Base-by-base conservation (phyloP, 2,329 filamentous ascomycete genomes). In the Penicillium oxalicum region DNA sequence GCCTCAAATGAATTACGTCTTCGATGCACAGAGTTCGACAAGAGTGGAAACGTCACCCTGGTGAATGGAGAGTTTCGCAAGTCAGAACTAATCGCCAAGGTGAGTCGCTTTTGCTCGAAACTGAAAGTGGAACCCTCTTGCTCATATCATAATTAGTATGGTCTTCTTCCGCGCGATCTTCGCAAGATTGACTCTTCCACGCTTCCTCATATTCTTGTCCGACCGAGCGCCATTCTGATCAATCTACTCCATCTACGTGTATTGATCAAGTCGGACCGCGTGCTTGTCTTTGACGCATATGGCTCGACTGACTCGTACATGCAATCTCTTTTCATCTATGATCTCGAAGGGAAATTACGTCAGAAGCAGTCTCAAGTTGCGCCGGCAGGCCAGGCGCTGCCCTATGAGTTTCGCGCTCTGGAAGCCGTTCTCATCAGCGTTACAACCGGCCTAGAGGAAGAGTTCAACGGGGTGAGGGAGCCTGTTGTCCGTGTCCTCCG, bases 61-160 rank as follows among this genome's bases (percentile, higher is more conserved):
- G 87, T 95, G 18, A 94, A 94, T 65, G 89, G 90, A 50, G 93
- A 97, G 69, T 97, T 96, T 71, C 94, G 93, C 73, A 98, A 98
- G 77, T 93, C 84, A 62, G 93, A 98, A 73, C 77, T 98, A 40
- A 97, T 96, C 68, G 90, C 91, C 45, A 96, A 93, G 78, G 88
- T 91, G 70, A 45, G 69, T 63, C 7, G 2, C 38, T 88, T 88
- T 45, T 88, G 90, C 51, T 40, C 7, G 5, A 9, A 7, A 11
- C 5, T 12, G 90, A 95, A 7, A 5, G 18, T 6, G 3, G 6
- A 5, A 35, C 37, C 26, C 28, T 48, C 45, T 50, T 40, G 12
- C 38, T 32, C 24, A 38, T 40, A 51, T 5, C 12, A 9, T 25
- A 28, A 50, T 57, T 56, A 91, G 87, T 96, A 95, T 66, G 91